Percentiles rank a stretch among this genome's conserved stretches.
Evolutionary conservation across 805 yeast genomes (phyloP).

Genomic region (Spathaspora gorwiae): DNA sequence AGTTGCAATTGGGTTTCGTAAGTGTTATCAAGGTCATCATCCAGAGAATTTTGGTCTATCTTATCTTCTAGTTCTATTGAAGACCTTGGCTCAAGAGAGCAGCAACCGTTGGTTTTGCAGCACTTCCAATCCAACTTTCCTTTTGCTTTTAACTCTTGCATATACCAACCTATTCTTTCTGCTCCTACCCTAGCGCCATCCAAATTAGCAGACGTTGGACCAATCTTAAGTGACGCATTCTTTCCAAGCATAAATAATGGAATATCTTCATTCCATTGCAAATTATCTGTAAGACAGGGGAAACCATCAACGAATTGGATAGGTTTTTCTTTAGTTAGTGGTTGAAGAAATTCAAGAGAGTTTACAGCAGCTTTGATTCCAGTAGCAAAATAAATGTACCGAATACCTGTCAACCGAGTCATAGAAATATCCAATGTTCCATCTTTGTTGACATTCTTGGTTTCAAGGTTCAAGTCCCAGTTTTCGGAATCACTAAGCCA

Average conservation of each 20-base stretch:
- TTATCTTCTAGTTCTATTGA: not conserved
- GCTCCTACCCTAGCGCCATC: constrained; percentile 46
- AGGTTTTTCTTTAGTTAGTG: constrained; percentile 20
- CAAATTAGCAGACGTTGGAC: constrained; percentile 44
- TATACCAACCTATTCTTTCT: constrained; percentile 40
- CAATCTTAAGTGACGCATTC: constrained; percentile 37
- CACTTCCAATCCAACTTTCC: constrained; percentile 10
- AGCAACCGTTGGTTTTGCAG: not conserved
- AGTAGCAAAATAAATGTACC: constrained; percentile 40
- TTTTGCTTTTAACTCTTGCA: constrained; percentile 15
- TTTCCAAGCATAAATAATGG: constrained; percentile 42
- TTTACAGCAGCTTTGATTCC: constrained; percentile 31
- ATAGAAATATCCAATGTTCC: not conserved
- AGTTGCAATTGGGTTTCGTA: constrained; percentile 17
- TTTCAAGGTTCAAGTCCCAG: constrained; percentile 20
- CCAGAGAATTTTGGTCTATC: not conserved
- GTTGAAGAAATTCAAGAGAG: constrained; percentile 24
- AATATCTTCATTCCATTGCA: constrained; percentile 36
- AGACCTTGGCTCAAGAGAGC: not conserved
- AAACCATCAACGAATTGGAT: constrained; percentile 32
- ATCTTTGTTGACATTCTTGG: not conserved
- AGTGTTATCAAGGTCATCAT: constrained; percentile 3
- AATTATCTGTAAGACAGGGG: constrained; percentile 41
- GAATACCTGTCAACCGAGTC: constrained; percentile 13
- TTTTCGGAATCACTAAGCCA: constrained; percentile 20